These are phyloP conservation scores for Perilla frutescens DNA, from an alignment of 257 asterid genomes.

Conservation along the genomic window DNA sequence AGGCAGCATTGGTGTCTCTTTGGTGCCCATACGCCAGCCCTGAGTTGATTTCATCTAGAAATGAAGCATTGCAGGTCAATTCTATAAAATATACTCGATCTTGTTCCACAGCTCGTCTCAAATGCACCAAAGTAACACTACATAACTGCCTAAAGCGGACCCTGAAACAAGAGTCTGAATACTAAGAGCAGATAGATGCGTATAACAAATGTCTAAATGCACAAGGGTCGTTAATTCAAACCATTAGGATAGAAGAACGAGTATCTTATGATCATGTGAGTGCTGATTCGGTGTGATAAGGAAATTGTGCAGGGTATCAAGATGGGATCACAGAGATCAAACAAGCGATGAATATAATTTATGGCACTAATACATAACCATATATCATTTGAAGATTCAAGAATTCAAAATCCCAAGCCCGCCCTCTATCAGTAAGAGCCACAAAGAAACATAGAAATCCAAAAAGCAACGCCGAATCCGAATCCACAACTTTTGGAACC, in stretches of 20 bases:
- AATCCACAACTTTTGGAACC: slow-evolving; percentile 27
- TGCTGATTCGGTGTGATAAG: slow-evolving; percentile 10
- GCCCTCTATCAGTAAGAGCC: not conserved
- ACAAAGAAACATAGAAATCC: not conserved
- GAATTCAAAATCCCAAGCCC: slow-evolving; percentile 24
- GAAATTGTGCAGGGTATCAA: slow-evolving; percentile 17
- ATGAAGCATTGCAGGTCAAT: slow-evolving; percentile 52
- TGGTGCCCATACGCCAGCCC: slow-evolving; percentile 89
- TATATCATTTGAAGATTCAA: slow-evolving; percentile 18
- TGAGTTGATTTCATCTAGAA: slow-evolving; percentile 83
- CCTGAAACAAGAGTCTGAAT: slow-evolving; percentile 33
- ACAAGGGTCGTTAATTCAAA: slow-evolving; percentile 17
- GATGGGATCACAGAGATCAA: slow-evolving; percentile 27
- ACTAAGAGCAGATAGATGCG: slow-evolving; percentile 26
- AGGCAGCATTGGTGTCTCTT: slow-evolving; percentile 74
- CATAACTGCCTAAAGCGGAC: slow-evolving; percentile 37
- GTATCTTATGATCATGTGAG: not conserved
- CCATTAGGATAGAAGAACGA: slow-evolving; percentile 4
- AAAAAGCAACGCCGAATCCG: slow-evolving; percentile 24
- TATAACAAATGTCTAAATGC: slow-evolving; percentile 13
- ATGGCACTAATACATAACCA: not conserved
- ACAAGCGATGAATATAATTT: not conserved
- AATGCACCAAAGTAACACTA: slow-evolving; percentile 25
- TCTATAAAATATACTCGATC: slow-evolving; percentile 27
- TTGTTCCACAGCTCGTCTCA: slow-evolving; percentile 27